Percentiles rank a stretch among this genome's conserved stretches.
Evolutionary conservation across 495 filamentous ascomycete species (phyloP).

Genomic region (Hypoxylon subgilvum): DNA sequence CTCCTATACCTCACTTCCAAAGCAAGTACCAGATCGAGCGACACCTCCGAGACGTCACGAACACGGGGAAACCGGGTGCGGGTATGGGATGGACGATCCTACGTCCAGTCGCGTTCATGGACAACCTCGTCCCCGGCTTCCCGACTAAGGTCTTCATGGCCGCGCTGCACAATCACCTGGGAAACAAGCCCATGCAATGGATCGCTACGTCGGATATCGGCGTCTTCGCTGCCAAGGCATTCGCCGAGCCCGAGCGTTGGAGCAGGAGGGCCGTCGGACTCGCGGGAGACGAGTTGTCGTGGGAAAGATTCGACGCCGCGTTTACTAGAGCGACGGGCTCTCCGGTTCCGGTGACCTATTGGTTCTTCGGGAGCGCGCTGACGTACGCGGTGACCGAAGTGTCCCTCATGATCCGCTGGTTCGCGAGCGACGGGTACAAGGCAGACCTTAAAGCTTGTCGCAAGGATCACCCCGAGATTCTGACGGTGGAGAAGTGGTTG

Average conservation of each 20-base stretch:
- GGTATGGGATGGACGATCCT: slow-evolving; percentile 66
- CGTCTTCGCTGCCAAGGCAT: slow-evolving; percentile 65
- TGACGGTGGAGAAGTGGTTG: slow-evolving; percentile 53
- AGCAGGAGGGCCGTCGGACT: slow-evolving; percentile 48
- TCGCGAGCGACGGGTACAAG: slow-evolving; percentile 51
- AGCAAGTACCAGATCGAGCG: slow-evolving; percentile 70
- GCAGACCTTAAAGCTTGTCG: slow-evolving; percentile 50
- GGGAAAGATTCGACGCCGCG: slow-evolving; percentile 45
- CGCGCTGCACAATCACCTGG: slow-evolving; percentile 53
- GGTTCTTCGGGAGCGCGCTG: slow-evolving; percentile 47
- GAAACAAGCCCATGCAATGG: slow-evolving; percentile 59
- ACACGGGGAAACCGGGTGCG: slow-evolving; percentile 33
- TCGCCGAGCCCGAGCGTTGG: slow-evolving; percentile 50
- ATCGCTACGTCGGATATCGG: slow-evolving; percentile 68
- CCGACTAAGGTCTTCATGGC: slow-evolving; percentile 65
- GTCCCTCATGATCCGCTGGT: slow-evolving; percentile 54
- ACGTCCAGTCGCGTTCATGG: slow-evolving; percentile 71
- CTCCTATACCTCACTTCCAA: slow-evolving; percentile 70
- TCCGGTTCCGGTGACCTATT: slow-evolving; percentile 46
- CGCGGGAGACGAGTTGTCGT: slow-evolving; percentile 55
- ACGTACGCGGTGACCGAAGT: slow-evolving; percentile 50
- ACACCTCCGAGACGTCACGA: slow-evolving; percentile 54
- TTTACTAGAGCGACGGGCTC: slow-evolving; percentile 49
- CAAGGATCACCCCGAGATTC: slow-evolving; percentile 45
- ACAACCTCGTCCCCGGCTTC: slow-evolving; percentile 65